A percentile compares a stretch with the other conserved stretches of the same genome.
These are phyloP conservation scores for Hypocrella siamensis DNA, from an alignment of 2,329 filamentous ascomycete genomes.

Conservation along the genomic window DNA sequence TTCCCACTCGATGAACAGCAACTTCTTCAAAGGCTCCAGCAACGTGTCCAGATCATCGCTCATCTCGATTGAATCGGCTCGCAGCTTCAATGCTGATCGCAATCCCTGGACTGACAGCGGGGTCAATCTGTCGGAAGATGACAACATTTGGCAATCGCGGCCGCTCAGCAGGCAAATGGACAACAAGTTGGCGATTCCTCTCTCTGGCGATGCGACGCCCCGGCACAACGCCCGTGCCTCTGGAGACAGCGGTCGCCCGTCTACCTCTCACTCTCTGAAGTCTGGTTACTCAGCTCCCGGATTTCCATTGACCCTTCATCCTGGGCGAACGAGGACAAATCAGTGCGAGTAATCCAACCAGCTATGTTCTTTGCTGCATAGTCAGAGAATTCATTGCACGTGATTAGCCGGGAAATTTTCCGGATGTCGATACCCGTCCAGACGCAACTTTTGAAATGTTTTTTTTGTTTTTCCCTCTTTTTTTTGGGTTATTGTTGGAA, in stretches of 20 bases:
- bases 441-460: background rate
- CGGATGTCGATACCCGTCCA: conserved; percentile 8
- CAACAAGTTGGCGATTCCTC: conserved; percentile 46
- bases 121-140: conserved; percentile 83
- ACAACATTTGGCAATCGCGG: conserved; percentile 49
- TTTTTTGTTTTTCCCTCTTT: background rate
- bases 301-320: conserved; percentile 66
- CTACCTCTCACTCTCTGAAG: conserved; percentile 87
- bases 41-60: conserved; percentile 91
- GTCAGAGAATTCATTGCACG: no score
- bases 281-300: conserved; percentile 91
- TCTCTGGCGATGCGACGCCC: conserved; percentile 69
- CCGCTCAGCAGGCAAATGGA: conserved; percentile 50
- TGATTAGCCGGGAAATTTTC: no score
- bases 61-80: conserved; percentile 87
- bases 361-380: conserved; percentile 55
- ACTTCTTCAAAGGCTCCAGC: conserved; percentile 83
- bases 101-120: conserved; percentile 98
- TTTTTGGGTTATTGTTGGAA: background rate
- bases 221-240: conserved; percentile 73
- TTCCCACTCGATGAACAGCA: conserved; percentile 63
- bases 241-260: conserved; percentile 81
- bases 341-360: conserved; percentile 44
- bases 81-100: conserved; percentile 78
- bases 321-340: conserved; percentile 24